Evolutionary conservation across 2,329 filamentous ascomycete genomes (phyloP), one percentile per base, ranked within the genome.

Genomic region (Phoma herbarum): DNA sequence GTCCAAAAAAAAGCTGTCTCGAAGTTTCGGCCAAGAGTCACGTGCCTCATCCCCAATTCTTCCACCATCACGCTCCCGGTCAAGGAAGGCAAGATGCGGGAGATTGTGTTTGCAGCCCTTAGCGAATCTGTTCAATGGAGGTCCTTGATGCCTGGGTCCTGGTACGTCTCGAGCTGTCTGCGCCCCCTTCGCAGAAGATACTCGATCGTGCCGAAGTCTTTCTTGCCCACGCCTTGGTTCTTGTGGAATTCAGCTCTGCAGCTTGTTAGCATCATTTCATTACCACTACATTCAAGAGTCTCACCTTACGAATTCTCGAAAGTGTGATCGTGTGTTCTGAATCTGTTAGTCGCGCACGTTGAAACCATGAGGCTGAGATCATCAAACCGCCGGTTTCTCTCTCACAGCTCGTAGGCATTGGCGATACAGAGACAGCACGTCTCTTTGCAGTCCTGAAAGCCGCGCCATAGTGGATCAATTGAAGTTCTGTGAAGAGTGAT

Each of bases 361-460:
- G 25, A n/a, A 39, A 10, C 25, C 22, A 42, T 39, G 20, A 46
- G 5, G 29, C 23, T 26, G 22, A 31, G 23, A 42, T 35, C 23
- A 35, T 71, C 83, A 69, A 76, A 94, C 92, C 69, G 79, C 75
- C 48, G 93, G 92, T 77, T 99, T 98, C 71, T 88, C 89, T 60
- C 89, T 86, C 59, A 90, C 88, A 71, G 91, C 91, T 59, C 93
- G 87, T 25, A 99, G 81, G 71, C 94, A 98, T 73, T 88, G 86
- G 58, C 94, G 88, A 76, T 98, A 99, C 14, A 99, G 85, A 31
- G 88, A 84, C 50, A 98, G 78, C 3, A 97, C 94, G 71, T 97
- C 92, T 70, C 86, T 89, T 75, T 98, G 94, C n/a, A 98, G 82
- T 33, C 95, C 95, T 8, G 93, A 96, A 25, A 93, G 82, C 68